These are phyloP conservation scores for Solanum sparsipilum DNA, from an alignment of 257 asterid species.

Conservation along the genomic window DNA sequence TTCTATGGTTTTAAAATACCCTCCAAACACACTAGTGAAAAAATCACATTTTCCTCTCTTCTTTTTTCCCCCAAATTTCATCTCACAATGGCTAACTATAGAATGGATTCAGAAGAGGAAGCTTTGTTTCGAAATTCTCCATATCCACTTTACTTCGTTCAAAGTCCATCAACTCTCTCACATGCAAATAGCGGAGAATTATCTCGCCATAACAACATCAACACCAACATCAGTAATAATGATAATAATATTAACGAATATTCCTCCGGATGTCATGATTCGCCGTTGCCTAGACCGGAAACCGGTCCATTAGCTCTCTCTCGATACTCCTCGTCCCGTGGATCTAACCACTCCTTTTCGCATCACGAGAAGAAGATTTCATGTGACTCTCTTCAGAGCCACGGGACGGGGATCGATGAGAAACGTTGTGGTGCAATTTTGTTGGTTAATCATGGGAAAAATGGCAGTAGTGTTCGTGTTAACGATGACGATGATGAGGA, in stretches of 20 bases:
- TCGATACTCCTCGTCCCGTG: slow-evolving; percentile 48
- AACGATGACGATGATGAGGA: not conserved
- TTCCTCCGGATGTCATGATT: not conserved
- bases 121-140: slow-evolving; percentile 49
- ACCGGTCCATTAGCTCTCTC: slow-evolving; percentile 20
- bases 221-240: not conserved
- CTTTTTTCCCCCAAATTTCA: not conserved
- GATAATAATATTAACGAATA: not conserved
- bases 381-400: slow-evolving; percentile 1
- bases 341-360: slow-evolving; percentile 34
- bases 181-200: slow-evolving; percentile 25
- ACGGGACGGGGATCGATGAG: not conserved
- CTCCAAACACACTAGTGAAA: not conserved
- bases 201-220: not conserved
- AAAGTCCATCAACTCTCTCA: slow-evolving; percentile 54
- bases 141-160: slow-evolving; percentile 49
- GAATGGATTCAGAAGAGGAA: slow-evolving; percentile 54
- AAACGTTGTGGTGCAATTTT: not conserved
- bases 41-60: not conserved
- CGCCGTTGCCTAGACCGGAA: slow-evolving; percentile 6
- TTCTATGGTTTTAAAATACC: slow-evolving; percentile 17
- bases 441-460: not conserved
- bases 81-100: slow-evolving; percentile 17
- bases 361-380: slow-evolving; percentile 20
- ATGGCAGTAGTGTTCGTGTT: not conserved